Base-by-base conservation (phyloP, 345 rosid genomes). In the Citrus maxima region DNA sequence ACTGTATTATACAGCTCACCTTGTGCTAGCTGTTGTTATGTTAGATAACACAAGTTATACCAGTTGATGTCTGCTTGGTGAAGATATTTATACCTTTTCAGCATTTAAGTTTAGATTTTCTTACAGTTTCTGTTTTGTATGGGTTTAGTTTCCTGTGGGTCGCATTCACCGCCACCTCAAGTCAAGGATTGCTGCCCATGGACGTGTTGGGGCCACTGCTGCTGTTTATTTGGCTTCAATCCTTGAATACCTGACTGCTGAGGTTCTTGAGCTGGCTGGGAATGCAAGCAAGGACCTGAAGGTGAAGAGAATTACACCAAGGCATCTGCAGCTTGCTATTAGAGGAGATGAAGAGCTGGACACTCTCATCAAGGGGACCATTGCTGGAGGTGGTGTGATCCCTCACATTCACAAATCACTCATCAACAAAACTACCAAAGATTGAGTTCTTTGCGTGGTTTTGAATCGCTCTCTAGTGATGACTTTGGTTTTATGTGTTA, bases 321-420 rank as follows among this genome's bases (percentile, higher is more conserved):
- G 90, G 83, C 88, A 87, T 70, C 80, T 87, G 70, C 90, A 87
- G 84, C 81, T 87, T 18, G 90, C 90, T 40, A 87, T 87, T 37
- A 77, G 90, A 71, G 90, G 90, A 27, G 90, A 87, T 58, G 90
- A 87, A 70, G 90, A 87, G 84, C 90, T 87, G 1, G 88, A 87
- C 74, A 87, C 90, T 25, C 93, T 91, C 78, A 91, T 91, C 87
- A 91, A 90, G 85, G 95, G 95, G 22, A 91, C 95, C 32, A 90
- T 82, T 16, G 87, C 85, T 21, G 87, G 87, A 65, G 97, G 97
- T 3, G 95, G 95, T 72, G 97, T 93, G n/a, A 93, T 93, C 75
- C 97, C 97, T 78, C 97, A 91, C 83, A 93, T 93, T 79, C 97
- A 93, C 89, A 93, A 93, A 84, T 91, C 95, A 56, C 94, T 91